phyloP scores from a whole-genome alignment of 257 asterid species.

The Salvia rosmarinus region DNA sequence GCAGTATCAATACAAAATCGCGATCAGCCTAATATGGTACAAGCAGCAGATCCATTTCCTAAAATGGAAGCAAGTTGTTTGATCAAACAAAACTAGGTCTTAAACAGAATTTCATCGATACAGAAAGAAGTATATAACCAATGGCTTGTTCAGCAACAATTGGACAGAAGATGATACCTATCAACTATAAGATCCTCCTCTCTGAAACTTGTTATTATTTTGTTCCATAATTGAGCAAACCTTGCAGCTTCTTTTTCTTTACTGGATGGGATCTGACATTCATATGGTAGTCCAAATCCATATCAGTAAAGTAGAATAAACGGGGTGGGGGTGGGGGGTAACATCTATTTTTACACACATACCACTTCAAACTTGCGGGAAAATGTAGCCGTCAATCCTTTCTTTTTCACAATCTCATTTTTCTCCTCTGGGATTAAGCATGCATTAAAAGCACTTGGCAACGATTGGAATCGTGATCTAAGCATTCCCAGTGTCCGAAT shows the following conservation, averaged over 20 bases:
- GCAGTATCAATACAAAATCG: conserved; percentile 82
- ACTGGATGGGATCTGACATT: conserved; percentile 71
- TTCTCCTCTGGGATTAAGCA: conserved; percentile 91
- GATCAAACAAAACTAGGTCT: conserved; percentile 5
- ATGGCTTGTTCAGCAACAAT: conserved; percentile 3
- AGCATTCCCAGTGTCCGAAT: conserved; percentile 99
- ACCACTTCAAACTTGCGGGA: conserved; percentile 64
- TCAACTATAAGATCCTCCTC: conserved; percentile 96
- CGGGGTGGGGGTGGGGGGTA: neutral
- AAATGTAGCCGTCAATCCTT: conserved; percentile 69
- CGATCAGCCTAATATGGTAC: conserved; percentile 99
- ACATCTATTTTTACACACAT: neutral
- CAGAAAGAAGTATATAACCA: conserved; percentile 27
- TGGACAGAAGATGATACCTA: conserved; percentile 52
- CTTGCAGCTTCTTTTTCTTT: conserved; percentile 93
- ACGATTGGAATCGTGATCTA: conserved; percentile 83
- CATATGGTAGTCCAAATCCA: conserved; percentile 9
- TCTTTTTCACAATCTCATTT: conserved; percentile 70
- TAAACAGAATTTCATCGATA: conserved; percentile 29
- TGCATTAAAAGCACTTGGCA: conserved; percentile 94
- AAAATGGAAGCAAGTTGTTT: conserved; percentile 36
- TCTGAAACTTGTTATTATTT: conserved; percentile 92
- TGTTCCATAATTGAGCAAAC: conserved; percentile 99
- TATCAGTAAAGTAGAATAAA: neutral
- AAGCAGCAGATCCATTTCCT: conserved; percentile 98